phyloP scores from a whole-genome alignment of 2,329 filamentous ascomycete species.

The Blastomyces percursus region DNA sequence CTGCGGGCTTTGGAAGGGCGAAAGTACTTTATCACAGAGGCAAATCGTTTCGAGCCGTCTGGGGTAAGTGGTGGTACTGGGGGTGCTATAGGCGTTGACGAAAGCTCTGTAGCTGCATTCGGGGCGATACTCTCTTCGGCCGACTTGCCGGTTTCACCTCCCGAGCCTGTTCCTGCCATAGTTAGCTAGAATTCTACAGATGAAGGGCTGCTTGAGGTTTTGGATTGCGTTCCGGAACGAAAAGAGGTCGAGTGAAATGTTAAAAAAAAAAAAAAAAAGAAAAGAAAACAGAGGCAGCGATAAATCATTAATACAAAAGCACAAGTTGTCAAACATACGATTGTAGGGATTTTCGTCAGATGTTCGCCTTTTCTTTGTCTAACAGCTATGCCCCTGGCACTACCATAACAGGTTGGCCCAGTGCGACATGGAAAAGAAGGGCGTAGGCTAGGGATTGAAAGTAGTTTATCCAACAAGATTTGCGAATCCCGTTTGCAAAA shows the following conservation, averaged over 20 bases:
- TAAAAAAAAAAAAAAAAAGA: too few species aligned
- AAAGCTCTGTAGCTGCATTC: not conserved
- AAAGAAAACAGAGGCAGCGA: not conserved
- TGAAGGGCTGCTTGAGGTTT: not conserved
- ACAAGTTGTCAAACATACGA: not conserved
- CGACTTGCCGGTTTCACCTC: not conserved
- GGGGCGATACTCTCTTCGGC: not conserved
- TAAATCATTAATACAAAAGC: not conserved
- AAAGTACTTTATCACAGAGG: conserved; percentile 15
- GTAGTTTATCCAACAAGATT: not conserved
- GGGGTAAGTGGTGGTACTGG: conserved; percentile 1
- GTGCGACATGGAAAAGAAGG: not conserved
- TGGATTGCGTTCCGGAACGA: not conserved
- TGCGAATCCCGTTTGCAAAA: not conserved
- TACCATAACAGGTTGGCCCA: not conserved
- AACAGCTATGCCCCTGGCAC: not conserved
- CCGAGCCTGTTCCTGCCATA: conserved; percentile 2
- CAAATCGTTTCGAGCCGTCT: conserved; percentile 11
- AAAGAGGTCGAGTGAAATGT: not conserved
- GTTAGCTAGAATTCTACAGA: not conserved
- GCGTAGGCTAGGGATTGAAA: not conserved
- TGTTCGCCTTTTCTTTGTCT: not conserved
- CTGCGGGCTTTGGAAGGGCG: conserved; percentile 6
- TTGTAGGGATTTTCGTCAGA: not conserved
- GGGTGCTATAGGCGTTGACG: not conserved